These are phyloP conservation scores for Buddleja alternifolia DNA, from an alignment of 257 asterid species.

Conservation along the genomic window DNA sequence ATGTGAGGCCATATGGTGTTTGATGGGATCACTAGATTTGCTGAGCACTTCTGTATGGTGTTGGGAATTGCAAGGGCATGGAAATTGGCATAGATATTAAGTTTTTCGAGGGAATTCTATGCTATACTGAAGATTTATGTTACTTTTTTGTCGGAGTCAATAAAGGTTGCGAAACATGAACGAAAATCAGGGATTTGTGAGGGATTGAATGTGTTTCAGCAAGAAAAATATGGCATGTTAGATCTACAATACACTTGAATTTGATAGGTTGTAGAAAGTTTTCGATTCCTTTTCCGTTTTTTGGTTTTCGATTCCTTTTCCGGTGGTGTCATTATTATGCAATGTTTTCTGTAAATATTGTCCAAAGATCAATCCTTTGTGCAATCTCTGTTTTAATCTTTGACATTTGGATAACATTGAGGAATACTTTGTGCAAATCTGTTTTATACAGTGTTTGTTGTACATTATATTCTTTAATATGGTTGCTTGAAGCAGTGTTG, in stretches of 20 bases:
- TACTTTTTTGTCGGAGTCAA: background rate
- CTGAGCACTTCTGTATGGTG: slow-evolving; percentile 1
- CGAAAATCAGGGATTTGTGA: slow-evolving; percentile 7
- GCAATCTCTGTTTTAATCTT: background rate
- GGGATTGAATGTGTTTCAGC: no score
- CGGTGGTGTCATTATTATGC: slow-evolving; percentile 21
- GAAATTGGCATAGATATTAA: slow-evolving; percentile 15
- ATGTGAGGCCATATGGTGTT: background rate
- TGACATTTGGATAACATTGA: no score
- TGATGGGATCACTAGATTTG: background rate
- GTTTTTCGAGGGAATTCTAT: slow-evolving; percentile 5
- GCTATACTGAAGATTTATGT: background rate
- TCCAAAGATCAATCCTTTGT: slow-evolving; percentile 30
- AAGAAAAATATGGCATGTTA: no score
- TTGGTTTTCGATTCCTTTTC: slow-evolving; percentile 20
- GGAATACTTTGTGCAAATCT: no score
- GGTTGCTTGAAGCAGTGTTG: no score
- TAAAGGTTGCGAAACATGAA: background rate
- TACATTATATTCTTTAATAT: no score
- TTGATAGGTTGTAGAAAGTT: slow-evolving; percentile 29
- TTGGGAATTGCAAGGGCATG: background rate
- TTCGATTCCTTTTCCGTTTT: slow-evolving; percentile 16
- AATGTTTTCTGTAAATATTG: slow-evolving; percentile 35
- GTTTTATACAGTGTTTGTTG: no score
- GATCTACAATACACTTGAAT: slow-evolving; percentile 18